A percentile compares a stretch with the other conserved stretches of the same genome.
phyloP scores from a whole-genome alignment of 768 basidiomycete genomes.

The Pleurotus sapidus region DNA sequence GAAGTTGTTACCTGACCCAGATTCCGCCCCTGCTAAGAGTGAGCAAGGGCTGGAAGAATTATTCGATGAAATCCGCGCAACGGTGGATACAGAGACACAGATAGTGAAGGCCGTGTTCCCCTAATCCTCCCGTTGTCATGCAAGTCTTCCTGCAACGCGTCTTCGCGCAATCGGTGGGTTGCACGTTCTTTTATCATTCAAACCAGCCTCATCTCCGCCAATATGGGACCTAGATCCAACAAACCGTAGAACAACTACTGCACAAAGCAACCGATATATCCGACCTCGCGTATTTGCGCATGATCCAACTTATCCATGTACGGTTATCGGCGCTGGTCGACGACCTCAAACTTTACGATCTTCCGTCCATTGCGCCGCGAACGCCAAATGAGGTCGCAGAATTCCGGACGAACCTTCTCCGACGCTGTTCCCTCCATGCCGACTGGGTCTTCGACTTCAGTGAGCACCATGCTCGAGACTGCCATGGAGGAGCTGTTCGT shows the following conservation, averaged over 20 bases:
- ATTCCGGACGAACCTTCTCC: constrained; percentile 52
- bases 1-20: constrained; percentile 77
- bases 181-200: not conserved
- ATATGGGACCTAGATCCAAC: constrained; percentile 71
- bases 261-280: constrained; percentile 73
- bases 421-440: constrained; percentile 41
- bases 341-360: constrained; percentile 88
- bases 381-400: constrained; percentile 64
- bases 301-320: constrained; percentile 83
- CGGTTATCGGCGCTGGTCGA: constrained; percentile 80
- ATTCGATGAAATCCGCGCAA: constrained; percentile 83
- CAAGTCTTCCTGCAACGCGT: constrained; percentile 97
- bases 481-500: constrained; percentile 96
- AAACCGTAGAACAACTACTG: constrained; percentile 89
- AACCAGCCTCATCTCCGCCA: too few species aligned
- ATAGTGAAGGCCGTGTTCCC: constrained; percentile 99
- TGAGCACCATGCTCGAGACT: constrained; percentile 86
- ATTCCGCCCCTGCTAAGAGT: constrained; percentile 67
- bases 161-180: constrained; percentile 90
- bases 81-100: constrained; percentile 93
- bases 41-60: constrained; percentile 80
- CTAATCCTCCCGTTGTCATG: constrained; percentile 94
- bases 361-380: constrained; percentile 63
- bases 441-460: constrained; percentile 50
- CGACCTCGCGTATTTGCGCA: constrained; percentile 86